Conservation (phyloP, 345 rosid species). For the Eucalyptus paniculata region DNA sequence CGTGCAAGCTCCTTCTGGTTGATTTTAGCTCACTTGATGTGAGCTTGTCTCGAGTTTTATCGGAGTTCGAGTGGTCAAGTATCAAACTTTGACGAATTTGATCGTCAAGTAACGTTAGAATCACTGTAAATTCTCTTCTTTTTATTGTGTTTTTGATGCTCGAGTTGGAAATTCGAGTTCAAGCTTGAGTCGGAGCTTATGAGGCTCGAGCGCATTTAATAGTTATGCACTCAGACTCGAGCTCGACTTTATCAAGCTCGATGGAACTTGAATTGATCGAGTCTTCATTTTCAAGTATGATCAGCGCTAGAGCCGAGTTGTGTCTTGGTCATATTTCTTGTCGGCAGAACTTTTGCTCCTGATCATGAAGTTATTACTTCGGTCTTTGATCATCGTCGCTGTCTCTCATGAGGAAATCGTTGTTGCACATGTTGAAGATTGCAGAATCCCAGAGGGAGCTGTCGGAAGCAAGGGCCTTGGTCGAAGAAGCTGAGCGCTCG, state of each 20-base stretch:
- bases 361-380: neutral
- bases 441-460: slow-evolving; percentile 74
- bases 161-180: neutral
- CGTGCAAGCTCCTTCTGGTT: neutral
- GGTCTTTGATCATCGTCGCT: neutral
- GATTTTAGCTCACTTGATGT: neutral
- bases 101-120: neutral
- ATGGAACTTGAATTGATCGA: neutral
- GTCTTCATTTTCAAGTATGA: neutral
- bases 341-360: neutral
- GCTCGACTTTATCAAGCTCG: neutral
- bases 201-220: neutral
- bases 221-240: neutral
- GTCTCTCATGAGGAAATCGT: neutral
- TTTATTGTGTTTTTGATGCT: neutral
- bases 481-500: slow-evolving; percentile 66
- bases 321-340: neutral
- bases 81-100: neutral
- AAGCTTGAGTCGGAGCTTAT: neutral
- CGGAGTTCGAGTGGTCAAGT: neutral
- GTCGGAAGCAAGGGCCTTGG: slow-evolving; percentile 53
- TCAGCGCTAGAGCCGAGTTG: neutral
- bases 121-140: neutral
- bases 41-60: neutral
- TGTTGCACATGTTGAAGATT: slow-evolving; percentile 29